Percentiles rank a stretch among this genome's conserved stretches.
Evolutionary conservation across 345 rosid genomes (phyloP).

Genomic region (Populus tremula): DNA sequence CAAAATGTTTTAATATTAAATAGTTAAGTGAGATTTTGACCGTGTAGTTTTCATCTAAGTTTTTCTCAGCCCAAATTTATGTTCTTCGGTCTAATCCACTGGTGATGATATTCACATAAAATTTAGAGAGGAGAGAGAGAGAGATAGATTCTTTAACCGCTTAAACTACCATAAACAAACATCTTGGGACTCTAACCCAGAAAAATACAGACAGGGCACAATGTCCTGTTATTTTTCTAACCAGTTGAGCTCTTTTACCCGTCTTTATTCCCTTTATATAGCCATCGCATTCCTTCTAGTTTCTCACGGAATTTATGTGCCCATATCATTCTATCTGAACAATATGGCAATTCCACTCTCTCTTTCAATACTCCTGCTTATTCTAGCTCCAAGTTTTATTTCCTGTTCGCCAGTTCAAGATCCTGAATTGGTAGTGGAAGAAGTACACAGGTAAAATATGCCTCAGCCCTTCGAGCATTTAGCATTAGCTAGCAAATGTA

Average conservation of each 20-base stretch:
- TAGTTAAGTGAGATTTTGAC: too few relatives aligned
- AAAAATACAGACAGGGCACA: too few relatives aligned
- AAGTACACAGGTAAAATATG: slow-evolving; percentile 20
- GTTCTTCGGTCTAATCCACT: too few relatives aligned
- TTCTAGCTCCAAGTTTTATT: slow-evolving; percentile 1
- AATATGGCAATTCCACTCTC: slow-evolving; percentile 16
- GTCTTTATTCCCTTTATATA: slow-evolving; percentile 14
- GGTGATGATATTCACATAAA: too few relatives aligned
- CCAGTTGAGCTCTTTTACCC: not conserved
- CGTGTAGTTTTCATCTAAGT: too few relatives aligned
- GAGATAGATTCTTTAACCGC: not conserved
- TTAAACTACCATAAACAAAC: not conserved
- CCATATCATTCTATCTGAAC: not conserved
- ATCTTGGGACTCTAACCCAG: not conserved
- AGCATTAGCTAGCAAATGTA: not conserved
- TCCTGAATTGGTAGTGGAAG: slow-evolving; percentile 23
- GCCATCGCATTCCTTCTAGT: not conserved
- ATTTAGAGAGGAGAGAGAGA: not conserved
- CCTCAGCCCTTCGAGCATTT: not conserved
- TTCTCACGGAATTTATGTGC: not conserved
- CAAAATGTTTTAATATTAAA: too few relatives aligned
- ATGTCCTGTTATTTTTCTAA: not conserved
- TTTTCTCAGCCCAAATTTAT: too few relatives aligned
- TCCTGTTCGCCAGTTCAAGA: slow-evolving; percentile 22
- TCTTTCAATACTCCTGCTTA: slow-evolving; percentile 5